phyloP scores from a whole-genome alignment of 192 early-diverging fungal species.

The Paraglomus brasilianum region DNA sequence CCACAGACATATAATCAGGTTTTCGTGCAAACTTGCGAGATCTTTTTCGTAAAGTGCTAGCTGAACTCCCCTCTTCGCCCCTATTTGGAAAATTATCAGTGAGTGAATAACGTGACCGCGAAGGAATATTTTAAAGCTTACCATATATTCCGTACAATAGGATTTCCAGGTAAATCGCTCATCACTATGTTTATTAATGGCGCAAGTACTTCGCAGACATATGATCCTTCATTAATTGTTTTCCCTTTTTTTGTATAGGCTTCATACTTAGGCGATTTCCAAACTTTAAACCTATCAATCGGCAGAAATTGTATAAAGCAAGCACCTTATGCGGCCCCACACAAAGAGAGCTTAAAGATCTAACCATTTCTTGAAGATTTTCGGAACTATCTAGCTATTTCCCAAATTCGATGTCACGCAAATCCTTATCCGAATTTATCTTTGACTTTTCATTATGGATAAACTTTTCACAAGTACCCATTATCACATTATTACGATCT shows the following conservation, averaged over 20 bases:
- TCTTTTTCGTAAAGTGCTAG: neutral
- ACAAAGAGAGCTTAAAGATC: neutral
- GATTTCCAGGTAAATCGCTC: constrained; percentile 8
- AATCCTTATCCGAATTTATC: too few species aligned
- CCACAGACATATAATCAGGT: neutral
- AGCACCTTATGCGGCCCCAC: too few species aligned
- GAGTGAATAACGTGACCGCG: neutral
- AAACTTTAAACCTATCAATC: constrained; percentile 15
- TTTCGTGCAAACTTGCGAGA: neutral
- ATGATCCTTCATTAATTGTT: constrained; percentile 9
- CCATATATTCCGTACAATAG: neutral
- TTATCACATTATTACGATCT: neutral
- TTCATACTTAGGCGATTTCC: constrained; percentile 13
- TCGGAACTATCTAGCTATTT: neutral
- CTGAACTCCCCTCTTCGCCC: constrained; percentile 5
- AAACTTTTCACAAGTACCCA: constrained; percentile 6
- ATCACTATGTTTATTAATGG: constrained; percentile 14
- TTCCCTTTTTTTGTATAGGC: constrained; percentile 8
- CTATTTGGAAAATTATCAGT: neutral
- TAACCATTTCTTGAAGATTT: neutral
- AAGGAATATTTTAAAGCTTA: neutral
- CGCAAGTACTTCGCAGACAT: constrained; percentile 18
- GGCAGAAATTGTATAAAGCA: too few species aligned
- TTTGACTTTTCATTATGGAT: neutral
- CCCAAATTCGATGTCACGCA: neutral